Evolutionary conservation across 2,329 filamentous ascomycete genomes (phyloP).

Genomic region (Madurella fahalii): DNA sequence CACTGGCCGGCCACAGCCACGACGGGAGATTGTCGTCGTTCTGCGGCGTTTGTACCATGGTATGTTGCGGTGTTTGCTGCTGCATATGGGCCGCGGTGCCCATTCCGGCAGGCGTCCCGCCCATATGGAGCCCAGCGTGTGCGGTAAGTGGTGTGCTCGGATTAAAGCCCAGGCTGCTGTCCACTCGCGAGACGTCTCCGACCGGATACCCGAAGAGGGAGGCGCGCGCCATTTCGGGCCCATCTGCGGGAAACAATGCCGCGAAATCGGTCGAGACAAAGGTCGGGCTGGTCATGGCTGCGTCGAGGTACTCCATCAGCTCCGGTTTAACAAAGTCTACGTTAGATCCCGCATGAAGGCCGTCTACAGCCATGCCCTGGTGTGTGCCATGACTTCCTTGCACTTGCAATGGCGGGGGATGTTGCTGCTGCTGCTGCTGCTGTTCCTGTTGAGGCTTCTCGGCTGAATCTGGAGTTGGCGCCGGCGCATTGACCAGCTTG

Average conservation of each 20-base stretch:
- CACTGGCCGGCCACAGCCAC: constrained; percentile 48
- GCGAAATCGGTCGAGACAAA: constrained; percentile 21
- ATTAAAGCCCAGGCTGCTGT: constrained; percentile 8
- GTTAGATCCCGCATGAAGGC: not conserved
- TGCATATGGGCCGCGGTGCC: constrained; percentile 6
- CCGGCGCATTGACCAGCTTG: constrained; percentile 38
- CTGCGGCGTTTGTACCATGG: constrained; percentile 17
- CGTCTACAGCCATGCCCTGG: not conserved
- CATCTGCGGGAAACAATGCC: constrained; percentile 9
- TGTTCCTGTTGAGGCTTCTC: not conserved
- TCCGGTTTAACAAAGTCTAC: constrained; percentile 10
- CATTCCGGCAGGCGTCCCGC: not conserved
- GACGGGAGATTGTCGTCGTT: constrained; percentile 50
- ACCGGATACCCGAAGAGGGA: constrained; percentile 13
- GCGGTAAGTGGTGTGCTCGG: constrained; percentile 3
- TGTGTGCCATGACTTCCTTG: constrained; percentile 1
- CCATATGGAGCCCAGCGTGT: not conserved
- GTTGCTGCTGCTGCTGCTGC: constrained; percentile 7
- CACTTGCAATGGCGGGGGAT: not conserved
- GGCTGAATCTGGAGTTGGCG: constrained; percentile 17
- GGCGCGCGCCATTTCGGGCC: constrained; percentile 4
- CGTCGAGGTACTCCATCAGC: constrained; percentile 20
- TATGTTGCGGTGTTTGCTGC: constrained; percentile 4
- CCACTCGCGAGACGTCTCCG: constrained; percentile 3
- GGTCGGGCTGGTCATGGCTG: constrained; percentile 17